A percentile compares a stretch with the other conserved stretches of the same genome.
phyloP scores from a whole-genome alignment of 2,329 filamentous ascomycete genomes.

The Monosporascus sp. region DNA sequence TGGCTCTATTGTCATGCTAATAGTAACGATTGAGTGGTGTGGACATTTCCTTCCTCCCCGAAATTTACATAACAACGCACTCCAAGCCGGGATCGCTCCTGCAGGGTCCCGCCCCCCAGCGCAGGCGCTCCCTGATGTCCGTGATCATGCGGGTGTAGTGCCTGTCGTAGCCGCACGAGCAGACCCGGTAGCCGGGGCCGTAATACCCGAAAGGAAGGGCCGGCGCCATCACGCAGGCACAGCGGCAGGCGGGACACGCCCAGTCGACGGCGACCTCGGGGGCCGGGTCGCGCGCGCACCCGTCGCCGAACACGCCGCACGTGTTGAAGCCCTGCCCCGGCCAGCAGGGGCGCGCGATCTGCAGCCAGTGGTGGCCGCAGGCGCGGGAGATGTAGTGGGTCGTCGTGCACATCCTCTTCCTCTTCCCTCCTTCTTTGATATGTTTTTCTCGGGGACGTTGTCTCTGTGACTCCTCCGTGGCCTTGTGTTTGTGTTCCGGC shows the following conservation, averaged over 20 bases:
- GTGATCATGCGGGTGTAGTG: slow-evolving; percentile 43
- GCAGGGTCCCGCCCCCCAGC: slow-evolving; percentile 43
- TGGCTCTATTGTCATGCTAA: too few relatives aligned
- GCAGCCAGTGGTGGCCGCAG: slow-evolving; percentile 50
- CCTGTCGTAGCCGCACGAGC: slow-evolving; percentile 39
- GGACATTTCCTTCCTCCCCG: too few relatives aligned
- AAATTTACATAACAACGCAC: slow-evolving; percentile 32
- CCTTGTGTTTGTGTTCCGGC: background rate
- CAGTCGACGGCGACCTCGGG: slow-evolving; percentile 27
- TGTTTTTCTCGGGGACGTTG: background rate
- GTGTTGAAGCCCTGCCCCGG: slow-evolving; percentile 46
- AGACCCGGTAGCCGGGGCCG: slow-evolving; percentile 33
- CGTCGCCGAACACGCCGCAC: slow-evolving; percentile 39
- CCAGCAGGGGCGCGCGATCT: slow-evolving; percentile 41
- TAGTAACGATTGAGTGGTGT: too few relatives aligned
- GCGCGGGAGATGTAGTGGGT: slow-evolving; percentile 42
- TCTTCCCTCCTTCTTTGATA: background rate
- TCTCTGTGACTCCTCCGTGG: background rate
- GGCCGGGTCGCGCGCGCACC: slow-evolving; percentile 29
- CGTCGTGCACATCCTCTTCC: slow-evolving; percentile 40
- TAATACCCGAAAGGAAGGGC: background rate
- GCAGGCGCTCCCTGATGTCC: slow-evolving; percentile 37
- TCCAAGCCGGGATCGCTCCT: slow-evolving; percentile 33
- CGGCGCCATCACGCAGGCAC: background rate
- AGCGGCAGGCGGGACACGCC: slow-evolving; percentile 24